Evolutionary conservation across 208 protist genomes (phyloP), one percentile per base, ranked within the genome.

Genomic region (Trypanosoma theileri): DNA sequence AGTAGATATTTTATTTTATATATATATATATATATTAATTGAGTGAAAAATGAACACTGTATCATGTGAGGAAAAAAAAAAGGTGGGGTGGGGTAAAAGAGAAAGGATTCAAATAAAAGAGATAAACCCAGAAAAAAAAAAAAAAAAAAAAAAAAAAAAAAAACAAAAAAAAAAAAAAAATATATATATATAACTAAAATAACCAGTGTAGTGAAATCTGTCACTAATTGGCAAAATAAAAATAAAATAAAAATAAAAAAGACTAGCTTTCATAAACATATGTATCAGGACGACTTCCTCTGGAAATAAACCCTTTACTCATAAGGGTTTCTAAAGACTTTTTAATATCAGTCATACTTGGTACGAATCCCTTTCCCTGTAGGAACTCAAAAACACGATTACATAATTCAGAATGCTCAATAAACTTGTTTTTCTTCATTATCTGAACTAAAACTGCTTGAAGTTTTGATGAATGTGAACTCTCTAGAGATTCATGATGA

Each of bases 401-500:
- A 56, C 78, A 92, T n/a, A 95, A 66, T 58, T 68, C 67, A 19
- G 78, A 59, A 65, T 90, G 82, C 19, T 75, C 72, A 31, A 89
- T 57, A n/a, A 59, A 79, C 45, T 80, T 81, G n/a, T 80, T 61
- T 17, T 60, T 71, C 51, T 95, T 95, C 51, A 95, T 70, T 17
- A 86, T 59, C 41, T 84, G 84, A 1, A 92, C 73, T 64, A 93
- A 84, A 19, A 56, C 81, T n/a, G 82, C 75, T 55, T 95, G 85
- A 22, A 92, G 52, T 60, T 73, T 82, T 44, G 75, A 73, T 11
- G 74, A 77, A 55, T 71, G 62, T 31, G 72, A 60, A 14, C 63
- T 67, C 13, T 86, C 75, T 48, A 74, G 54, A 1, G 58, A 48
- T 26, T 65, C 63, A 50, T 44, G 24, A 41, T 40, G 41, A 19